Percentiles rank a stretch among this genome's conserved stretches.
These are phyloP conservation scores for Parietichytrium sp. DNA, from an alignment of 108 stramenopile genomes.

Conservation along the genomic window DNA sequence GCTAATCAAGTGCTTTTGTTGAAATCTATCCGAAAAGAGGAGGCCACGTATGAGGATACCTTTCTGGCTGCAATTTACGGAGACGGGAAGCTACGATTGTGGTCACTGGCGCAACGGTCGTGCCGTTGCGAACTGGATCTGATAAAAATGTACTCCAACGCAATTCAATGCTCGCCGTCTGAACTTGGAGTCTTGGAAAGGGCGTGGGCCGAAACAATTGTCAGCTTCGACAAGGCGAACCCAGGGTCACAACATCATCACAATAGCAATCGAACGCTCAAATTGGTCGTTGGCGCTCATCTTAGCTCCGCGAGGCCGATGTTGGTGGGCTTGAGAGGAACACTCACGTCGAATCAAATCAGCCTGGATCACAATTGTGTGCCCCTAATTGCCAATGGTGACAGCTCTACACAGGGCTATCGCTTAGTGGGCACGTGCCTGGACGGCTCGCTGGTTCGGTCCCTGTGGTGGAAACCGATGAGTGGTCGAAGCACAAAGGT, in stretches of 20 bases:
- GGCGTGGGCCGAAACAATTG: background rate
- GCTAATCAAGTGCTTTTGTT: background rate
- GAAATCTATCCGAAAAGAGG: background rate
- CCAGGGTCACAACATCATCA: no score
- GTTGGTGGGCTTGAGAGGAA: background rate
- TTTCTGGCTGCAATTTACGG: conserved; percentile 17
- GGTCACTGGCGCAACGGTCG: background rate
- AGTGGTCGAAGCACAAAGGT: conserved; percentile 14
- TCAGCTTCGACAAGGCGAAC: background rate
- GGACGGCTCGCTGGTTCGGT: background rate
- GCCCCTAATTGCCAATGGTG: background rate
- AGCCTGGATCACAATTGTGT: background rate
- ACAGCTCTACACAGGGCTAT: background rate
- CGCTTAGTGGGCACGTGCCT: background rate
- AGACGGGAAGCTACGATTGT: conserved; percentile 8
- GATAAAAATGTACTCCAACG: no score
- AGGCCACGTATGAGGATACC: background rate
- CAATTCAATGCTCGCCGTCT: no score
- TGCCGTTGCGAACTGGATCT: conserved; percentile 18
- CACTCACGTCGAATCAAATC: background rate
- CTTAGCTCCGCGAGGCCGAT: background rate
- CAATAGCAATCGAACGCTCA: conserved; percentile 6
- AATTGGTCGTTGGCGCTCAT: background rate
- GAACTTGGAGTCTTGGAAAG: background rate
- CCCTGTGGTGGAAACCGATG: conserved; percentile 6